phyloP scores from a whole-genome alignment of 2,329 filamentous ascomycete species.

The Cordyceps fumosorosea region DNA sequence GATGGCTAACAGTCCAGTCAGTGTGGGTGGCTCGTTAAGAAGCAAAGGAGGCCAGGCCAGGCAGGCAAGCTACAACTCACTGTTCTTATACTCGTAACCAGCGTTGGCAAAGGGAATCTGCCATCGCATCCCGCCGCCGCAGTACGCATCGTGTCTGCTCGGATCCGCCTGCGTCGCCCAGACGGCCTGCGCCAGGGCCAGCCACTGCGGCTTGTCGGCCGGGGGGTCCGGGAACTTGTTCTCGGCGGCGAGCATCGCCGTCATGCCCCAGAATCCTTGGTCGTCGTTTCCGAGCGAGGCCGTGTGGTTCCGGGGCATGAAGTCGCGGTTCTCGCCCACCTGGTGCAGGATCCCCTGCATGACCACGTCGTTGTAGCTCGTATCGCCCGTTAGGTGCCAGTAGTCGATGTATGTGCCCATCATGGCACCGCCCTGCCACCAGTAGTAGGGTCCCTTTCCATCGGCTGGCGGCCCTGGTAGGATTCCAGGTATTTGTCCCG shows the following conservation, averaged over 20 bases:
- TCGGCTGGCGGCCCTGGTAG: conserved; percentile 39
- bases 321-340: conserved; percentile 49
- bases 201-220: conserved; percentile 48
- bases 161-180: conserved; percentile 55
- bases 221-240: conserved; percentile 55
- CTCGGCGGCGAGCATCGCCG: conserved; percentile 62
- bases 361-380: conserved; percentile 53
- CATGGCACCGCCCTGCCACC: conserved; percentile 67
- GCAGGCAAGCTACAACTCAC: conserved; percentile 22
- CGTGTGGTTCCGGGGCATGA: conserved; percentile 54
- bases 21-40: no score
- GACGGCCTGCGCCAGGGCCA: conserved; percentile 62
- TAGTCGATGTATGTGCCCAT: conserved; percentile 66
- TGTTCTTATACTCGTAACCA: conserved; percentile 72
- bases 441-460: conserved; percentile 53
- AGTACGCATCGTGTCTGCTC: conserved; percentile 58
- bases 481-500: conserved; percentile 42
- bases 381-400: conserved; percentile 60
- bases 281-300: conserved; percentile 61
- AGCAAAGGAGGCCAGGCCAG: no score
- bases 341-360: conserved; percentile 53
- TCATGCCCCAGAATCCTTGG: conserved; percentile 64
- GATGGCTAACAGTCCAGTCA: conserved; percentile 34
- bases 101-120: conserved; percentile 69
- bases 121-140: conserved; percentile 67